Evolutionary conservation across 1,284 basidiomycete species (phyloP), one percentile per base, ranked within the genome.

Genomic region (Sphaerobolus stellatus): DNA sequence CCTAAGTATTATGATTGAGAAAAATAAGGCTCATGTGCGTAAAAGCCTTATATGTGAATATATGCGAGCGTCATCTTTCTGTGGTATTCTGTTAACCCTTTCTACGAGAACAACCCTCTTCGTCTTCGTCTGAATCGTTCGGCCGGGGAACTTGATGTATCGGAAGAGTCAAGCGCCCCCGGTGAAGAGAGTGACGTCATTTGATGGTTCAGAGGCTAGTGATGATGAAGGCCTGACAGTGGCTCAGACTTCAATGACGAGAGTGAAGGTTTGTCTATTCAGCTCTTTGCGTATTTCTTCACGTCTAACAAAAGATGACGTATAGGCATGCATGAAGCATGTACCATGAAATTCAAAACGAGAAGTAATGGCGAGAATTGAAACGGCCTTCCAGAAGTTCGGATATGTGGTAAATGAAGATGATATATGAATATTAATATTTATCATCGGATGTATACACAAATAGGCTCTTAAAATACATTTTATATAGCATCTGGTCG

Each of bases 1-100:
- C 97, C 97, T 3, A n/a, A n/a, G n/a, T n/a, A 99, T 99, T 71
- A 95, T 99, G 82, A 90, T 99, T 62, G 96, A 96, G 59, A 99
- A 99, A 81, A 96, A 94, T 75, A 99, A 99, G 73, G 89, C 95
- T 18, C 91, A 90, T 60, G 91, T 91, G 68, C 52, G 81, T 73
- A 25, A 5, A 25, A 11, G 30, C 38, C 7, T 33, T 40, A 52
- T 30, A 38, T 40, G 30, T 25, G 11, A 14, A 18, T 66, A 86
- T 84, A 60, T 43, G 73, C 66, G 5, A 4, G 46, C 38, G 25
- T 6, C 2, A 11, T 18, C 33, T 48, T 46, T 54, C 54, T 43
- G 48, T 22, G 22, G 20, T 29, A 16, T 18, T 38, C 46, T 45
- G 14, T 29, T 59, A 9, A 53, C 50, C 52, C 29, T 27, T 51